These are phyloP conservation scores for Aspergillus sp. DNA, from an alignment of 2,329 filamentous ascomycete genomes.

Conservation along the genomic window DNA sequence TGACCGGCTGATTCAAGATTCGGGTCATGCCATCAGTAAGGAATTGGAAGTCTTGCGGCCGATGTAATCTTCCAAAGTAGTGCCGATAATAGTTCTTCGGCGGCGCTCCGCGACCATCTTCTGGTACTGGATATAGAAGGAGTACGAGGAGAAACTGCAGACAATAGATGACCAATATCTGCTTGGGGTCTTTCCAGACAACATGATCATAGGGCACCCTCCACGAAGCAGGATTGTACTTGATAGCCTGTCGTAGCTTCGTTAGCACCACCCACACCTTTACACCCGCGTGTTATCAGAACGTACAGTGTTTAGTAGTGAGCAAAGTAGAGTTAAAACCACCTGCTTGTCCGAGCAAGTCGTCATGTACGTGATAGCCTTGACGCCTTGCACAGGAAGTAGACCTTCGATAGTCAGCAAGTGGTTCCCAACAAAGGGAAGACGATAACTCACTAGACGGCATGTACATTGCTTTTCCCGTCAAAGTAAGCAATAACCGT, in stretches of 20 bases:
- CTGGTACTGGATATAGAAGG: slow-evolving; percentile 83
- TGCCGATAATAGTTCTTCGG: slow-evolving; percentile 93
- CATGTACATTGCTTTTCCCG: slow-evolving; percentile 93
- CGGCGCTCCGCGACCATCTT: slow-evolving; percentile 63
- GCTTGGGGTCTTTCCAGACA: slow-evolving; percentile 86
- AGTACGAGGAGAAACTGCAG: slow-evolving; percentile 86
- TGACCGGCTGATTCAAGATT: slow-evolving; percentile 80
- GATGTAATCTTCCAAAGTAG: slow-evolving; percentile 84
- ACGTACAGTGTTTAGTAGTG: slow-evolving; percentile 85
- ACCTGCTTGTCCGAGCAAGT: slow-evolving; percentile 87
- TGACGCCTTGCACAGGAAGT: slow-evolving; percentile 79
- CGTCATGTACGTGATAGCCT: slow-evolving; percentile 83
- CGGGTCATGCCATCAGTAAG: slow-evolving; percentile 91
- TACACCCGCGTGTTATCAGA: not conserved
- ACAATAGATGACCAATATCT: slow-evolving; percentile 87
- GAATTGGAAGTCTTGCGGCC: slow-evolving; percentile 96
- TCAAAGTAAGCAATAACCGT: slow-evolving; percentile 78
- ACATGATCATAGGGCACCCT: slow-evolving; percentile 90
- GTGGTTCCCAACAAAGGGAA: not conserved
- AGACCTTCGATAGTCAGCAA: slow-evolving; percentile 46
- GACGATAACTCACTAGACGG: slow-evolving; percentile 60
- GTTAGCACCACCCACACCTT: slow-evolving; percentile 11
- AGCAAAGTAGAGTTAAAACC: slow-evolving; percentile 87
- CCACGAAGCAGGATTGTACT: slow-evolving; percentile 95
- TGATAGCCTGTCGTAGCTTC: slow-evolving; percentile 67